Evolutionary conservation across 2,329 filamentous ascomycete species (phyloP).

Genomic region (Shiraia sp.): DNA sequence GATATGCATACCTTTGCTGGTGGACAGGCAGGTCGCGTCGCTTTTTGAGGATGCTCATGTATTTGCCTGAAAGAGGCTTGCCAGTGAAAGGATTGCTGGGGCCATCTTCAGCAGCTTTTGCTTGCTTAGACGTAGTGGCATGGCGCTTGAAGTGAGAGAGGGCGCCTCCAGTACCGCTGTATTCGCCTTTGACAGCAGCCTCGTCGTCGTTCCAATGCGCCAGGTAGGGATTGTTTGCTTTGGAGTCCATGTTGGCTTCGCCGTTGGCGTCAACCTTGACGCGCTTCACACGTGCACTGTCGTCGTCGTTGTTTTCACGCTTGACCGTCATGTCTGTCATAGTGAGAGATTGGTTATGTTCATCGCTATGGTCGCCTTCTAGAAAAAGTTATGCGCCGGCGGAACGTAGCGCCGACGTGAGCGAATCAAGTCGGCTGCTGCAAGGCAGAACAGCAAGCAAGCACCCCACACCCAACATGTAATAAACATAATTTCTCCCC

Average conservation of each 20-base stretch:
- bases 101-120: constrained; percentile 74
- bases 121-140: constrained; percentile 76
- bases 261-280: constrained; percentile 45
- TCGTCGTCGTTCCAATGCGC: constrained; percentile 77
- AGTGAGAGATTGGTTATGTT: constrained; percentile 2
- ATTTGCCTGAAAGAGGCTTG: constrained; percentile 74
- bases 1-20: constrained; percentile 71
- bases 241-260: constrained; percentile 52
- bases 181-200: constrained; percentile 38
- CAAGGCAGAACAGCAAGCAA: too few species aligned
- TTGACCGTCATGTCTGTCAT: constrained; percentile 57
- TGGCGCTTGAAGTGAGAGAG: constrained; percentile 74
- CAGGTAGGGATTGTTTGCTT: constrained; percentile 82
- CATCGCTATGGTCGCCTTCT: neutral
- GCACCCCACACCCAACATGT: too few species aligned
- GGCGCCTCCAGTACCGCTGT: constrained; percentile 37
- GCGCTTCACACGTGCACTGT: constrained; percentile 57
- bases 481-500: too few species aligned
- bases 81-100: constrained; percentile 86
- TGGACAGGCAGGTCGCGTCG: constrained; percentile 88
- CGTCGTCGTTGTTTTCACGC: constrained; percentile 55
- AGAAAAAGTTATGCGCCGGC: constrained; percentile 27
- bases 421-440: constrained; percentile 12
- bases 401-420: constrained; percentile 14
- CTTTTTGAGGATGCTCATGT: constrained; percentile 85